Evolutionary conservation across 768 basidiomycete species (phyloP), one percentile per base, ranked within the genome.

Genomic region (Boletus reticulatus): DNA sequence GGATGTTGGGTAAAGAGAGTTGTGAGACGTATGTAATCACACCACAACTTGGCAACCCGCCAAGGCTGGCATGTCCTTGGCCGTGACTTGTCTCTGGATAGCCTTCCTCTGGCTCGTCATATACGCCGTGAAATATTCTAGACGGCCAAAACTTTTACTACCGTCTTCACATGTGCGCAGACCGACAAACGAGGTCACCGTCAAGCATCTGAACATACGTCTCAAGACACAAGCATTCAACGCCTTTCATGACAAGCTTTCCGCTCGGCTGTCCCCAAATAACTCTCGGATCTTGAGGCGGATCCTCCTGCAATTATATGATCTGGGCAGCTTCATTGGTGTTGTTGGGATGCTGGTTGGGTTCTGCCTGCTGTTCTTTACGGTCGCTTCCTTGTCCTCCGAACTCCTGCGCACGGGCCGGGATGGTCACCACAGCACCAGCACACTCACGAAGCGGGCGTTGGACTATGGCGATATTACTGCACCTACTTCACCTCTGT

Each of bases 221-320:
- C 54, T 84, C 52, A 76, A 81, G 59, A 84, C 84, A 0, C 75
- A 79, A 0, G 72, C 68, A 1, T 78, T 77, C 70, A 87, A 87
- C 58, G 60, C 57, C 5, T 44, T 61, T 3, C 84, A 87, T 57
- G 83, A 84, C 61, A 27, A 55, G 13, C 66, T 84, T 20, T 59
- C 78, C 13, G 44, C 60, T 1, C 41, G 54, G 5, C 65, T 86
- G n/a, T 64, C 72, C 6, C 61, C 63, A 24, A 63, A 66, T n/a
- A 61, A 59, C 6, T 71, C 68, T 44, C 50, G 60, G 37, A 57
- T 59, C 27, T 52, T 73, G 38, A 67, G 65, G 48, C 50, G 59
- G 4, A 51, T 58, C 2, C 60, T 84, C 11, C 59, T 63, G 42
- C 31, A 55, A 6, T 61, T 80, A 43, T 89, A 89, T 67, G 75